Evolutionary conservation across 345 rosid genomes (phyloP), one percentile per base, ranked within the genome.

Genomic region (Pseudoturritis turrita): DNA sequence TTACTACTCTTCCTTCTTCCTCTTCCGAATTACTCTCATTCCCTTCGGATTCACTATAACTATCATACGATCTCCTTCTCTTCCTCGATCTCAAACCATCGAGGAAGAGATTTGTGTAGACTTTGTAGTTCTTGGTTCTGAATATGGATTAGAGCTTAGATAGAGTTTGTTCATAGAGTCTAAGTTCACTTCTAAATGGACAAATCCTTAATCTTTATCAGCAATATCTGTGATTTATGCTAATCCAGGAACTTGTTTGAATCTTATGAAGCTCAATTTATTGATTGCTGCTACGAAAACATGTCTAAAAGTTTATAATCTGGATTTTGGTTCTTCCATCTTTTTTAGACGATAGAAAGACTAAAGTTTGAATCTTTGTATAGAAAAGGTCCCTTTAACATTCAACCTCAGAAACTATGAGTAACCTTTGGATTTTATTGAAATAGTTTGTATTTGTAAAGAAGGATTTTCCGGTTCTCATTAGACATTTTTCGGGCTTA

Each of bases 1-100:
- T 63, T 77, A n/a, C 18, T 21, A 22, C 75, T 80, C 51, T 77
- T 84, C 81, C 70, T 82, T 14, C 78, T 83, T 21, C 82, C 19
- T 77, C 73, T 13, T 76, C 89, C 0, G 86, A 79, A 23, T 79
- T 80, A 41, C 81, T 81, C 47, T 77, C 88, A 31, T 79, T 81
- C 61, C 43, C 88, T 59, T 71, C 86, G 0, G 87, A 77, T 46
- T 81, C 89, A 37, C 79, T 83, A 33, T 62, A 83, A 19, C 70
- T 70, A 36, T 66, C 78, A 41, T 72, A 65, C 2, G 79, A 73
- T 15, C 60, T 65, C 44, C 11, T 71, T 14, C 73, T 82, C 45
- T 75, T 85, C 67, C 76, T 65, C 56, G 66, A 77, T 77, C 83
- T 57, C 65, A 78, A 86, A 25, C 70, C 82, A 21, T 82, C 78